Percentiles rank a stretch among this genome's conserved stretches.
Evolutionary conservation across 192 early-diverging fungal species (phyloP).

Genomic region (Entrophospora sp.): DNA sequence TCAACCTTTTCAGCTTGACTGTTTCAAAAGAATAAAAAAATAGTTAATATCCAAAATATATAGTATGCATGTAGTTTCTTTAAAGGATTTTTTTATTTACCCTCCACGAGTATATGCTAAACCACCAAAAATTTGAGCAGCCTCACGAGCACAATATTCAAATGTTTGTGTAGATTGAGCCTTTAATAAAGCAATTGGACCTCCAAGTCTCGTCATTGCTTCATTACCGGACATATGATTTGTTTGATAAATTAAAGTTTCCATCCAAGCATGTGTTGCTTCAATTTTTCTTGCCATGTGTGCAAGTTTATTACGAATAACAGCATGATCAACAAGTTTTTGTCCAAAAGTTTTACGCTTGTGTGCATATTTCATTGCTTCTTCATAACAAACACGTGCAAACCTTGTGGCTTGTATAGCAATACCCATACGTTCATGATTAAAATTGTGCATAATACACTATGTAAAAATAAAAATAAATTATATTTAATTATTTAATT

Average conservation of each 20-base stretch:
- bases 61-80: no score
- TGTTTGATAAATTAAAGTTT: constrained; percentile 66
- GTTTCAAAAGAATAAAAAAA: background rate
- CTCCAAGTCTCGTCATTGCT: constrained; percentile 70
- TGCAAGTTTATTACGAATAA: constrained; percentile 70
- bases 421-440: constrained; percentile 76
- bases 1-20: constrained; percentile 67
- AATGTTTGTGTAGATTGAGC: constrained; percentile 79
- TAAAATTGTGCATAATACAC: constrained; percentile 70
- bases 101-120: constrained; percentile 69
- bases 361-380: constrained; percentile 71
- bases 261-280: constrained; percentile 80
- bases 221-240: constrained; percentile 54
- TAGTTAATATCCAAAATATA: background rate
- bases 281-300: constrained; percentile 81
- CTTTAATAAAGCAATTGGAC: constrained; percentile 79
- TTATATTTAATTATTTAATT: background rate
- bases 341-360: constrained; percentile 85
- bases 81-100: background rate
- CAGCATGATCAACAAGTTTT: constrained; percentile 76
- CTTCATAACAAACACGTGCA: constrained; percentile 80
- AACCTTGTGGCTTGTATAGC: constrained; percentile 78
- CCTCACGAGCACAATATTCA: constrained; percentile 83
- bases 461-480: background rate
- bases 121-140: constrained; percentile 88